Percentiles rank a stretch among this genome's conserved stretches.
These are phyloP conservation scores for Colletotrichum theobromicola DNA, from an alignment of 2,329 filamentous ascomycete genomes.

Conservation along the genomic window DNA sequence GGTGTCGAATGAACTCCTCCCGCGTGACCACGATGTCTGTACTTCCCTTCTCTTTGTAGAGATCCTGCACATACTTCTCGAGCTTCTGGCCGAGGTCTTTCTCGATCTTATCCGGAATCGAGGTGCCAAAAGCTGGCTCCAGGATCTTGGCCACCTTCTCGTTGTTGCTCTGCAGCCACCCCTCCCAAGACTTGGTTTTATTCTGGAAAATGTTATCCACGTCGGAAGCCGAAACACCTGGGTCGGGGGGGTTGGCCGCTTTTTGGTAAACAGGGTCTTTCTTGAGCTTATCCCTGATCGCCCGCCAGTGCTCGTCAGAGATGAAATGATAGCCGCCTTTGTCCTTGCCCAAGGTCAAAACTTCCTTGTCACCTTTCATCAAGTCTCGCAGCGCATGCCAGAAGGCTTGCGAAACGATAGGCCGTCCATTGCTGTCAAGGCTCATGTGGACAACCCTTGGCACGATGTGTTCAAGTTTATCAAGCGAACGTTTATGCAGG, in stretches of 20 bases:
- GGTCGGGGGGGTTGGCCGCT: slow-evolving; percentile 27
- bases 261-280: slow-evolving; percentile 36
- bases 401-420: slow-evolving; percentile 64
- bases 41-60: slow-evolving; percentile 34
- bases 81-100: slow-evolving; percentile 36
- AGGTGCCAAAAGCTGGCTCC: slow-evolving; percentile 24
- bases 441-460: slow-evolving; percentile 64
- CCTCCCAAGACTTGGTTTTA: slow-evolving; percentile 50
- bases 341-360: slow-evolving; percentile 51
- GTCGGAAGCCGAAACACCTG: slow-evolving; percentile 23
- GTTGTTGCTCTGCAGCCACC: slow-evolving; percentile 58
- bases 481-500: slow-evolving; percentile 41
- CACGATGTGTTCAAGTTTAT: slow-evolving; percentile 53
- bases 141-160: slow-evolving; percentile 33
- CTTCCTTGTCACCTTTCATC: slow-evolving; percentile 52
- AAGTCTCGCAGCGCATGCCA: slow-evolving; percentile 67
- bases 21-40: slow-evolving; percentile 47
- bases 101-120: slow-evolving; percentile 31
- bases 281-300: slow-evolving; percentile 47
- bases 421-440: slow-evolving; percentile 54
- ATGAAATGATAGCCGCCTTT: slow-evolving; percentile 42
- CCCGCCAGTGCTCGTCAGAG: slow-evolving; percentile 52
- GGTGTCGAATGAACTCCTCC: slow-evolving; percentile 52
- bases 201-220: slow-evolving; percentile 32
- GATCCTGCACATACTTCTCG: slow-evolving; percentile 40